Evolutionary conservation across 495 filamentous ascomycete species (phyloP).

Genomic region (Oleoguttula mirabilis): DNA sequence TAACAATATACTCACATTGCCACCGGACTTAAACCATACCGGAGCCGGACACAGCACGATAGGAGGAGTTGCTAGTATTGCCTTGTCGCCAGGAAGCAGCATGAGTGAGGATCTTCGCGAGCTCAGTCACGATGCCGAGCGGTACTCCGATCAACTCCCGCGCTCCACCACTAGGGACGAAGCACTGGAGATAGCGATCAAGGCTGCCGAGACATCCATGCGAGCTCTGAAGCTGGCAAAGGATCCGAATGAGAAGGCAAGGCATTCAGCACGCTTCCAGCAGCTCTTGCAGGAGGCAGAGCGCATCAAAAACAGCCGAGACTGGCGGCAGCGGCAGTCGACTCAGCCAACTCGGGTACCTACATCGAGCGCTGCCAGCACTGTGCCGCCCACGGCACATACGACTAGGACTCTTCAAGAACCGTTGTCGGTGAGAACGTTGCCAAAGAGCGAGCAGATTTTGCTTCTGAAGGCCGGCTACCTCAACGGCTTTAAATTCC

Average conservation of each 20-base stretch:
- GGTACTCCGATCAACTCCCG: slow-evolving; percentile 46
- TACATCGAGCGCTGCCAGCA: neutral
- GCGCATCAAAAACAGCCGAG: slow-evolving; percentile 46
- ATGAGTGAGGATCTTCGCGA: slow-evolving; percentile 2
- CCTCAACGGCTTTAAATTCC: slow-evolving; percentile 68
- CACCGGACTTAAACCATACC: no score
- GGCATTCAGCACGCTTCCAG: slow-evolving; percentile 52
- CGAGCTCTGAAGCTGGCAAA: slow-evolving; percentile 47
- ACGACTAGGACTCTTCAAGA: slow-evolving; percentile 17
- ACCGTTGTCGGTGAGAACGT: slow-evolving; percentile 47
- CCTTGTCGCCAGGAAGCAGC: no score
- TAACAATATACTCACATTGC: no score
- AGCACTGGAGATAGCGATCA: slow-evolving; percentile 61
- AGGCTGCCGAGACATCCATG: slow-evolving; percentile 68
- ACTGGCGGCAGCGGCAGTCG: slow-evolving; percentile 9
- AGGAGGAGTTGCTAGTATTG: no score
- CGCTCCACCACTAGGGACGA: slow-evolving; percentile 46
- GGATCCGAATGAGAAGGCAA: slow-evolving; percentile 41
- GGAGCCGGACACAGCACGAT: no score
- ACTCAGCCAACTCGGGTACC: neutral
- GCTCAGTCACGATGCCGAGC: slow-evolving; percentile 32
- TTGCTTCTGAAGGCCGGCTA: slow-evolving; percentile 66
- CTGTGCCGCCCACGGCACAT: neutral
- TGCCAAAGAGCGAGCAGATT: slow-evolving; percentile 62
- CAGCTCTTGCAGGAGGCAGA: slow-evolving; percentile 58